Conservation (phyloP, 2,329 filamentous ascomycete species). For the Aspergillus sp. region DNA sequence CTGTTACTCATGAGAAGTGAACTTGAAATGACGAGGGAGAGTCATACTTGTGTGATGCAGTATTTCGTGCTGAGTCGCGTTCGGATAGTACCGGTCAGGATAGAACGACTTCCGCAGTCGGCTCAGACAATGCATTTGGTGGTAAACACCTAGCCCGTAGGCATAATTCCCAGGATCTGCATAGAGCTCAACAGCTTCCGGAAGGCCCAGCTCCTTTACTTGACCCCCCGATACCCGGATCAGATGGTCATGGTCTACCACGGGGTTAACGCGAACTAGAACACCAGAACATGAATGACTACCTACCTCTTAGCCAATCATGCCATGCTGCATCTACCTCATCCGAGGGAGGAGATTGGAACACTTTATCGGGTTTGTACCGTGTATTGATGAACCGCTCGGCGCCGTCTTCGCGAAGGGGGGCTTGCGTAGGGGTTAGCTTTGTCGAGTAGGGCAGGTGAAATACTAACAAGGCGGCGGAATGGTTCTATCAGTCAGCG, state of each 20-base stretch:
- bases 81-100: neutral
- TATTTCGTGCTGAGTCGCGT: neutral
- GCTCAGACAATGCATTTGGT: conserved; percentile 4
- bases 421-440: neutral
- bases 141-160: neutral
- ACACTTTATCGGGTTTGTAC: neutral
- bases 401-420: neutral
- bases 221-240: neutral
- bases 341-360: neutral
- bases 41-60: neutral
- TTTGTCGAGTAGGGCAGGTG: no score
- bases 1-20: neutral
- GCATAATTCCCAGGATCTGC: neutral
- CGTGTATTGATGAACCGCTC: neutral
- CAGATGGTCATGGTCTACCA: neutral
- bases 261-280: neutral
- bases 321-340: neutral
- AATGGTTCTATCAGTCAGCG: no score
- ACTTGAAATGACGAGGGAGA: no score
- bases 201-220: neutral
- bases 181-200: neutral
- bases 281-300: no score
- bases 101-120: conserved; percentile 2
- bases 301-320: neutral
- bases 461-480: no score